Base-by-base conservation (phyloP, 2,329 filamentous ascomycete species). In the Ophiostoma sp. region DNA sequence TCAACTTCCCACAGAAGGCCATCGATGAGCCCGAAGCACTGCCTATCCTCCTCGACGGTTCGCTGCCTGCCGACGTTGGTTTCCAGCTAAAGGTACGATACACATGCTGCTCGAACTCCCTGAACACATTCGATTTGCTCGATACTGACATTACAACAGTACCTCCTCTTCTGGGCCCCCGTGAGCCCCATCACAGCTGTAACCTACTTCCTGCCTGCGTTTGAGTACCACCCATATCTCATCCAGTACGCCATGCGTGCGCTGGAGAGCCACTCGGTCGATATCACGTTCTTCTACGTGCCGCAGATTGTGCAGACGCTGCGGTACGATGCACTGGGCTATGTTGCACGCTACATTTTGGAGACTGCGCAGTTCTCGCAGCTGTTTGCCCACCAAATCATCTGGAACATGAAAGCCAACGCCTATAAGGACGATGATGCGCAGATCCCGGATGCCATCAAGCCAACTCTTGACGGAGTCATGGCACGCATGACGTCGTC, bases 391-490 rank as follows among this genome's bases (percentile, higher is more conserved):
- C 96, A 99, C 77, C 95, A 99, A 75, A 98, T 99, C 73, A 99
- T 99, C 76, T 99, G 96, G 95, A 99, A 99, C 77, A 99, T 99
- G 90, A 99, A 98, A 77, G 95, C 95, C 44, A 99, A 99, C 77
- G 91, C 93, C 1, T 99, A 91, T 83, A 99, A 97, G 77, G 96
- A 99, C 72, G 94, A 99, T 74, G 92, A 97, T 73, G 93, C 90
- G 14, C 87, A 90, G 74, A 86, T 96, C 84, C 93, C 95, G 27
- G 95, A 99, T 77, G 86, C 88, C 3, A 90, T 97, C 75, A 99
- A 99, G 76, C 94, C 95, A 2, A 95, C 90, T 0, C 85, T 99
- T 3, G 96, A 99, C 79, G 87, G 88, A 67, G 95, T 99, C 72
- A 96, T 92, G 87, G 83, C 85, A 41, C 89, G 89, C 73, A 87